Evolutionary conservation across 805 yeast genomes (phyloP), one percentile per base, ranked within the genome.

Genomic region (Candida methanosorbosa): DNA sequence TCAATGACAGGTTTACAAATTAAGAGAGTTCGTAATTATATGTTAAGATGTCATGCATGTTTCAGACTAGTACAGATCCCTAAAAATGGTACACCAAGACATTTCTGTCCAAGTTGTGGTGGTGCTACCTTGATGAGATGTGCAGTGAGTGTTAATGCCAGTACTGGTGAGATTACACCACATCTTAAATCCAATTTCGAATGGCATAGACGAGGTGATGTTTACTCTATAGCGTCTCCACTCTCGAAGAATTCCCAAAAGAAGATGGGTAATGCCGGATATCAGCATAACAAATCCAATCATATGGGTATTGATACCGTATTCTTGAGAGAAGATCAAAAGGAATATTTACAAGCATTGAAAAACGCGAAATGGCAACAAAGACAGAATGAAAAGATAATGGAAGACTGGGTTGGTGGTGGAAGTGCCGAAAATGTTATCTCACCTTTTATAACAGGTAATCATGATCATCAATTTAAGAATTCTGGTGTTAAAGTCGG

Each of bases 1-100:
- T 67, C 83, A 18, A 70, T 75, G 63, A 75, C 88, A 2, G 98
- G 98, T 16, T 64, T 78, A 42, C 86, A 80, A 48, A 88, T 92
- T 59, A 81, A 75, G 45, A 75, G 84, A 54, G 81, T 92, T 23
- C 72, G 94, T 55, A 85, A 81, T 63, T 88, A 85, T 56, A 90
- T 90, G 97, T 71, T 84, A 52, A 70, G 99, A 59, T 92, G 99
- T 58, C 96, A 92, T 57, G 99, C 97, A 0, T 92, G 99, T 63
- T 92, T 92, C 73, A 66, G 72, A 38, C 66, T 92, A 54, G 63
- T 79, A 12, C 88, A 95, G 7, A 68, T 85, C 37, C 84, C 90
- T 19, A 81, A 78, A 48, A 70, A 74, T 42, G 88, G 88, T 2
- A 71, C 68, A 28, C 76, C 88, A 30, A 75, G 75, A 48, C 96